phyloP scores from a whole-genome alignment of 2,329 filamentous ascomycete species.

The Pseudocercospora musae region DNA sequence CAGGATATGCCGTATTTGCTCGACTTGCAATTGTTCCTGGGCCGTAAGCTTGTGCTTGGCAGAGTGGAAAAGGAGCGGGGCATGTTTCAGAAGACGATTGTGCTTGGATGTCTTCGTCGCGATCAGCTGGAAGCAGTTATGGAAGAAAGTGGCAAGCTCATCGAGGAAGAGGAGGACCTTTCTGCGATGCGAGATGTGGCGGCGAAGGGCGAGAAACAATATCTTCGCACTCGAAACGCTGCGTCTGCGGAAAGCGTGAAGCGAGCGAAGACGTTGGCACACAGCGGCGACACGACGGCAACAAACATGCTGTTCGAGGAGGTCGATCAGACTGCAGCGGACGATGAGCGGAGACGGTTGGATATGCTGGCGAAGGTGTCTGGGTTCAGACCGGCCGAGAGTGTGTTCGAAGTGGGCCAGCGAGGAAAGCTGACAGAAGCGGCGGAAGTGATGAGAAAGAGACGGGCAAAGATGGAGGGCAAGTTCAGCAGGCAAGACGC shows the following conservation, averaged over 20 bases:
- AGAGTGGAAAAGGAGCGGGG: slow-evolving; percentile 56
- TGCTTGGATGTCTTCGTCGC: slow-evolving; percentile 72
- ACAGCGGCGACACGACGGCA: slow-evolving; percentile 66
- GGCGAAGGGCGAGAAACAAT: slow-evolving; percentile 86
- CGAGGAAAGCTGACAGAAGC: slow-evolving; percentile 66
- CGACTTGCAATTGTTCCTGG: slow-evolving; percentile 90
- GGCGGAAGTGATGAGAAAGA: slow-evolving; percentile 71
- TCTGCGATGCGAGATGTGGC: slow-evolving; percentile 68
- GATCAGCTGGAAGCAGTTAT: slow-evolving; percentile 70
- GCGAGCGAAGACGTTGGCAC: slow-evolving; percentile 73
- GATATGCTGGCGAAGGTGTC: slow-evolving; percentile 87
- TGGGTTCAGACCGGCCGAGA: slow-evolving; percentile 84
- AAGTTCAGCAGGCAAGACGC: slow-evolving; percentile 48
- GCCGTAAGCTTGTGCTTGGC: slow-evolving; percentile 76
- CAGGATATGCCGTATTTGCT: slow-evolving; percentile 87
- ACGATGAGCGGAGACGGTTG: slow-evolving; percentile 68
- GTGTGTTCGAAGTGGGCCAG: slow-evolving; percentile 90
- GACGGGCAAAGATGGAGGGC: slow-evolving; percentile 66
- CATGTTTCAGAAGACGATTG: slow-evolving; percentile 78
- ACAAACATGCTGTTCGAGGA: slow-evolving; percentile 72
- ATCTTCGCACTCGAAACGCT: slow-evolving; percentile 82
- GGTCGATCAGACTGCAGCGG: slow-evolving; percentile 53
- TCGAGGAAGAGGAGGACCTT: slow-evolving; percentile 74
- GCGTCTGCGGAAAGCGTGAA: slow-evolving; percentile 89
- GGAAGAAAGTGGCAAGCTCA: slow-evolving; percentile 78